Percentiles rank a stretch among this genome's conserved stretches.
These are phyloP conservation scores for Kwoniella shandongensis DNA, from an alignment of 768 basidiomycete genomes.

Conservation along the genomic window DNA sequence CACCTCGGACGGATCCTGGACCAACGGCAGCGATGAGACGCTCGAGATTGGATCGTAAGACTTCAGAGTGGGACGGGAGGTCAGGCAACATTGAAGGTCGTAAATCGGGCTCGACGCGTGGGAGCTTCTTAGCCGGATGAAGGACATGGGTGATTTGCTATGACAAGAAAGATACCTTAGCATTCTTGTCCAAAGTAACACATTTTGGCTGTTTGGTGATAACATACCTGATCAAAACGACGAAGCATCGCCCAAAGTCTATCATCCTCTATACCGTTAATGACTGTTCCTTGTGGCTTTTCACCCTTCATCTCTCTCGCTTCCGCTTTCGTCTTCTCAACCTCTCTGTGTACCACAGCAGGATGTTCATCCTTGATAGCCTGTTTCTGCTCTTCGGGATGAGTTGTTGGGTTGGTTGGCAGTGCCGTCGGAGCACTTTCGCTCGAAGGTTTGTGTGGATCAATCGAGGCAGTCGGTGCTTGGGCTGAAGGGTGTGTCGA, in stretches of 20 bases:
- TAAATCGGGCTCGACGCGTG: constrained; percentile 54
- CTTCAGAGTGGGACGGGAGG: constrained; percentile 54
- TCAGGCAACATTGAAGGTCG: constrained; percentile 54
- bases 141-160: constrained; percentile 56
- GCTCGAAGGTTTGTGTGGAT: constrained; percentile 36
- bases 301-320: constrained; percentile 51
- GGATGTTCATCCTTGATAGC: constrained; percentile 47
- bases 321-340: constrained; percentile 55
- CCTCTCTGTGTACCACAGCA: constrained; percentile 46
- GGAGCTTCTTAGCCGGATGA: constrained; percentile 51
- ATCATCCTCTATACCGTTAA: constrained; percentile 55
- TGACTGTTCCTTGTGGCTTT: constrained; percentile 49
- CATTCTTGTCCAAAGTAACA: too few relatives aligned
- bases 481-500: constrained; percentile 12
- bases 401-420: constrained; percentile 48
- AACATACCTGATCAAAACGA: constrained; percentile 52
- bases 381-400: constrained; percentile 49
- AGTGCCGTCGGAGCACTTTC: constrained; percentile 46
- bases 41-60: constrained; percentile 54
- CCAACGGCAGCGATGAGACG: constrained; percentile 53
- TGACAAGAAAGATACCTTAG: not conserved
- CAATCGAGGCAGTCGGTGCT: constrained; percentile 38
- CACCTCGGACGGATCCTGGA: constrained; percentile 46
- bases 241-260: constrained; percentile 53
- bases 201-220: too few relatives aligned